These are phyloP conservation scores for Salix viminalis DNA, from an alignment of 345 rosid genomes.

Conservation along the genomic window DNA sequence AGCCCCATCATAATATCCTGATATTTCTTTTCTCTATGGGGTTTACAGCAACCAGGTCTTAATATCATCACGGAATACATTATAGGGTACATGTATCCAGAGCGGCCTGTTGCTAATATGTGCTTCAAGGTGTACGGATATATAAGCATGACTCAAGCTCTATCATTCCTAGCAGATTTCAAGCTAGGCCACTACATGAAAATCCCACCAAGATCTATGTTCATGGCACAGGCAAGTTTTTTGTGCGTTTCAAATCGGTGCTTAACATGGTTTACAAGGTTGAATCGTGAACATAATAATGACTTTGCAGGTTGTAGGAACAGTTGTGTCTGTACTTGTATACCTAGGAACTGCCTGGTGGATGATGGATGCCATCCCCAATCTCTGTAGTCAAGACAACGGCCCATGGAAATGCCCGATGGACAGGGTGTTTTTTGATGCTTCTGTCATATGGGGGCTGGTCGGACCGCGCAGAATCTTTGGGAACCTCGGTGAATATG, in stretches of 20 bases:
- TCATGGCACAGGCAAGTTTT: conserved; percentile 60
- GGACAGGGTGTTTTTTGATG: conserved; percentile 65
- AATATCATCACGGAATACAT: conserved; percentile 75
- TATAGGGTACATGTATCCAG: conserved; percentile 74
- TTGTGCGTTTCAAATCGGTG: too few species aligned
- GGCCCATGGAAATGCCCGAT: conserved; percentile 79
- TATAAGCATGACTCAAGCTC: conserved; percentile 76
- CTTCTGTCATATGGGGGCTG: conserved; percentile 86
- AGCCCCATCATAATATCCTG: too few species aligned
- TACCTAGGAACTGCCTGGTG: conserved; percentile 76
- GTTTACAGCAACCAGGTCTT: conserved; percentile 52
- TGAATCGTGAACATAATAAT: neutral
- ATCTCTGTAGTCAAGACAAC: conserved; percentile 52
- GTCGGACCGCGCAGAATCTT: conserved; percentile 77
- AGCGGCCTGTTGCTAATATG: conserved; percentile 84
- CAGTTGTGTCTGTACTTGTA: conserved; percentile 45
- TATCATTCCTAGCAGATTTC: conserved; percentile 62
- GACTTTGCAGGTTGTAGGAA: conserved; percentile 56
- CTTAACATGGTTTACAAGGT: neutral
- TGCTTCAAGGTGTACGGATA: conserved; percentile 89
- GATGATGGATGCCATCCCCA: conserved; percentile 63
- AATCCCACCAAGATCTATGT: conserved; percentile 84
- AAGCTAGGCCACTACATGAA: conserved; percentile 95
- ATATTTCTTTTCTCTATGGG: too few species aligned
- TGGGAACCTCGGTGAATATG: conserved; percentile 63